These are phyloP conservation scores for Melaleuca alternifolia DNA, from an alignment of 345 rosid genomes.

Conservation along the genomic window DNA sequence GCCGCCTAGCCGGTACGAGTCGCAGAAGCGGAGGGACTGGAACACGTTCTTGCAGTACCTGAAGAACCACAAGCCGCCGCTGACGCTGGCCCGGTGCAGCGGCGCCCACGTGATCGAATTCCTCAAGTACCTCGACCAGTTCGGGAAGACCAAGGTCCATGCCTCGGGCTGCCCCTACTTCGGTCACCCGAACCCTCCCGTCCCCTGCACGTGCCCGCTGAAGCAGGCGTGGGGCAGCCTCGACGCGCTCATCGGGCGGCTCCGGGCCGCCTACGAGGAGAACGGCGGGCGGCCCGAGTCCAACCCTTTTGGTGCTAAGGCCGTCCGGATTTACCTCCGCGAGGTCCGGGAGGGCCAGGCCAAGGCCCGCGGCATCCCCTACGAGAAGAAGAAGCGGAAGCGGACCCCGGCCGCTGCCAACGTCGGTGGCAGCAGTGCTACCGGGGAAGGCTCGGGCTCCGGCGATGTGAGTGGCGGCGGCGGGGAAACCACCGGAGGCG, in stretches of 20 bases:
- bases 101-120: constrained; percentile 12
- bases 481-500: not conserved
- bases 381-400: constrained; percentile 13
- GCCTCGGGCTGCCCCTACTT: constrained; percentile 2
- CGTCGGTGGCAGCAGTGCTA: not conserved
- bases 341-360: constrained; percentile 8
- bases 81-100: constrained; percentile 10
- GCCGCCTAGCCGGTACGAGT: constrained; percentile 6
- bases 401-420: not conserved
- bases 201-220: constrained; percentile 4
- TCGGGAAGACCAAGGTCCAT: constrained; percentile 13
- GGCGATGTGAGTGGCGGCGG: not conserved
- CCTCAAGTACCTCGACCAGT: constrained; percentile 13
- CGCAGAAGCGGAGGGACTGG: constrained; percentile 15
- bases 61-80: constrained; percentile 8
- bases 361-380: constrained; percentile 9
- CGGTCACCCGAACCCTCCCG: constrained; percentile 6
- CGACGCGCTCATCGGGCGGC: constrained; percentile 11
- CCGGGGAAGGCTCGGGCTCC: not conserved
- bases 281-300: constrained; percentile 6
- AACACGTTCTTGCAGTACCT: constrained; percentile 9
- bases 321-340: constrained; percentile 8
- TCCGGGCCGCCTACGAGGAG: constrained; percentile 8
- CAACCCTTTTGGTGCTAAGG: constrained; percentile 10
- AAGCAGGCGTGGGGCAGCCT: constrained; percentile 13